A percentile compares a stretch with the other conserved stretches of the same genome.
phyloP scores from a whole-genome alignment of 2,329 filamentous ascomycete species.

The Hypoxylon sp. region DNA sequence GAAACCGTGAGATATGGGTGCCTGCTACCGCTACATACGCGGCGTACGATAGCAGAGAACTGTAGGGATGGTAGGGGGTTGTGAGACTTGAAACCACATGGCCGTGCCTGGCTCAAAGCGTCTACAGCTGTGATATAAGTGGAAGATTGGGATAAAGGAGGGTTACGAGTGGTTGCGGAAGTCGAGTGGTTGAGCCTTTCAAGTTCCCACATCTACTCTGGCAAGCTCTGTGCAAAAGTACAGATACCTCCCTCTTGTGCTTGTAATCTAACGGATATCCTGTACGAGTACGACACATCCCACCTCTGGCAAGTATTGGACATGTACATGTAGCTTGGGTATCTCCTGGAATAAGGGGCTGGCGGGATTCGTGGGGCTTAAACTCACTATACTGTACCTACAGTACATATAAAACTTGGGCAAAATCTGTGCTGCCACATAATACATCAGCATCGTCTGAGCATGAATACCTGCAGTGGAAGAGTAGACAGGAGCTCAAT shows the following conservation, averaged over 20 bases:
- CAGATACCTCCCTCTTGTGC: conserved; percentile 3
- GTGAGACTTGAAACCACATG: conserved; percentile 31
- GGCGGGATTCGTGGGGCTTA: conserved; percentile 21
- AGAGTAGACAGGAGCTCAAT: conserved; percentile 1
- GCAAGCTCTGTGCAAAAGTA: conserved; percentile 5
- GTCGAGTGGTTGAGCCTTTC: conserved; percentile 10
- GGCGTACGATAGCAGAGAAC: too few relatives aligned
- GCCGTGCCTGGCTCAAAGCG: conserved; percentile 32
- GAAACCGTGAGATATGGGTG: conserved; percentile 5
- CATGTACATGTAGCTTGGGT: too few relatives aligned
- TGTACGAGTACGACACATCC: conserved; percentile 9
- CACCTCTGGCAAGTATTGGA: too few relatives aligned
- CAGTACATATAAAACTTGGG: too few relatives aligned
- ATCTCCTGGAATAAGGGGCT: conserved; percentile 15
- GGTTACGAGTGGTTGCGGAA: conserved; percentile 14
- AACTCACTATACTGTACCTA: conserved; percentile 5
- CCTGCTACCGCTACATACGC: conserved; percentile 7
- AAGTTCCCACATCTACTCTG: conserved; percentile 26
- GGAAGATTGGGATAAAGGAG: conserved; percentile 21
- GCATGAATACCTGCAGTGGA: neutral
- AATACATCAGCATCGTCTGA: neutral
- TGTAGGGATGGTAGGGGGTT: conserved; percentile 20
- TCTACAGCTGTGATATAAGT: conserved; percentile 34
- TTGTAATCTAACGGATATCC: too few relatives aligned
- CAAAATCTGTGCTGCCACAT: neutral